Conservation (phyloP, 2,329 filamentous ascomycete species). For the Alternaria ventricosa region DNA sequence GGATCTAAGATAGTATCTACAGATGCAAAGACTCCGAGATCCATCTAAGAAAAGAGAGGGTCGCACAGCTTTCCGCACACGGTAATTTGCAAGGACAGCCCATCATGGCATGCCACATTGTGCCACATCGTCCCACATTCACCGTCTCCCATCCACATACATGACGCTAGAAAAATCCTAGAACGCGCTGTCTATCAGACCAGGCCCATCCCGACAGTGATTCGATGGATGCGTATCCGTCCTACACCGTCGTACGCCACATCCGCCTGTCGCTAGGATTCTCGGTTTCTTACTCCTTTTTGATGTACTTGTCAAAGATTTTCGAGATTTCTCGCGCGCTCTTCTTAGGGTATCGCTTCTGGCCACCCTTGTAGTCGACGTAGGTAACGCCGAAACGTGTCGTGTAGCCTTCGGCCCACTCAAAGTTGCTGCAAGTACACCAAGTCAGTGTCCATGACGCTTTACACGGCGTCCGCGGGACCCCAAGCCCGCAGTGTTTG, state of each 20-base stretch:
- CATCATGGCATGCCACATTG: slow-evolving; percentile 2
- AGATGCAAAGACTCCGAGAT: background rate
- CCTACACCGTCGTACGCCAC: slow-evolving; percentile 20
- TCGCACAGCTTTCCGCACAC: slow-evolving; percentile 6
- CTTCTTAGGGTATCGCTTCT: slow-evolving; percentile 84
- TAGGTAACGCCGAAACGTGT: slow-evolving; percentile 84
- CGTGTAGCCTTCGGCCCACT: slow-evolving; percentile 91
- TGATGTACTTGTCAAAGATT: slow-evolving; percentile 74
- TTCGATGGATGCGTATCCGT: slow-evolving; percentile 14
- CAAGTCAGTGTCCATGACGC: slow-evolving; percentile 2
- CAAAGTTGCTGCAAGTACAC: slow-evolving; percentile 69
- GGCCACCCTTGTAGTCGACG: slow-evolving; percentile 80
- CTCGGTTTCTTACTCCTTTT: slow-evolving; percentile 58
- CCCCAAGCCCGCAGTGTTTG: slow-evolving; percentile 12
- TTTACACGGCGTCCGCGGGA: background rate
- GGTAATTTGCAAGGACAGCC: background rate
- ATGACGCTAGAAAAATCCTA: slow-evolving; percentile 33
- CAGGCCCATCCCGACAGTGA: slow-evolving; percentile 1
- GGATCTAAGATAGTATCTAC: slow-evolving; percentile 7
- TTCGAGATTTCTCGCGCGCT: slow-evolving; percentile 74
- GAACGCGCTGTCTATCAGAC: slow-evolving; percentile 15
- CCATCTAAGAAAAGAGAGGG: background rate
- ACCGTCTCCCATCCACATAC: background rate
- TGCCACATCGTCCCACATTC: background rate
- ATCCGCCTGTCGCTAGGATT: slow-evolving; percentile 9